Percentiles rank a stretch among this genome's conserved stretches.
Evolutionary conservation across 2,329 filamentous ascomycete species (phyloP).

Genomic region (Dactylella cylindrospora): DNA sequence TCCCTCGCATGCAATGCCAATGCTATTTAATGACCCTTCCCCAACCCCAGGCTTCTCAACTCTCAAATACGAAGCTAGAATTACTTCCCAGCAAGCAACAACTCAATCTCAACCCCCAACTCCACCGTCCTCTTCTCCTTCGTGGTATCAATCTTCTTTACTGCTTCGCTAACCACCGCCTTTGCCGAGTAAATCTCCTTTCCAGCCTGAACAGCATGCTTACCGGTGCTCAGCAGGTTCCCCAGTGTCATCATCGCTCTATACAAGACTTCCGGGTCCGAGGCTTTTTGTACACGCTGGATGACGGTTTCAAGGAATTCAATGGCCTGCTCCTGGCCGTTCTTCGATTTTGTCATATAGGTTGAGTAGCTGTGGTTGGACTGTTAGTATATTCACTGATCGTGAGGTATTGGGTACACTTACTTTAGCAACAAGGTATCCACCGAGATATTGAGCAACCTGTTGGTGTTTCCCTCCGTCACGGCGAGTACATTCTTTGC

Average conservation of each 20-base stretch:
- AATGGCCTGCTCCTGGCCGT: conserved; percentile 51
- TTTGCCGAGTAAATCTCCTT: conserved; percentile 54
- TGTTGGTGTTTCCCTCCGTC: conserved; percentile 61
- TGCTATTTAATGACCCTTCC: too few species aligned
- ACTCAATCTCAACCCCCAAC: conserved; percentile 29
- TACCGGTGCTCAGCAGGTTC: conserved; percentile 68
- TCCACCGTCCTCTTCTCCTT: conserved; percentile 56
- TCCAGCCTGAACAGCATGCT: conserved; percentile 54
- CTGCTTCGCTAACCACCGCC: conserved; percentile 54
- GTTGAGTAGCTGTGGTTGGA: conserved; percentile 63
- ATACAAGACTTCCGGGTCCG: conserved; percentile 80
- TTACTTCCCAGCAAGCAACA: conserved; percentile 11
- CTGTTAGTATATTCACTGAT: conserved; percentile 12
- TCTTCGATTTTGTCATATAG: conserved; percentile 59
- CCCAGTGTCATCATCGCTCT: conserved; percentile 79
- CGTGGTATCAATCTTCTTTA: conserved; percentile 52
- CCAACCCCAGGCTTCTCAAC: too few species aligned
- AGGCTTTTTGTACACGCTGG: conserved; percentile 65
- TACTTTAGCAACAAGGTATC: conserved; percentile 79
- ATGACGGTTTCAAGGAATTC: conserved; percentile 63
- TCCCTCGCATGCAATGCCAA: too few species aligned
- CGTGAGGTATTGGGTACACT: conserved; percentile 7
- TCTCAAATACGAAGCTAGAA: too few species aligned
- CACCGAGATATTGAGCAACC: conserved; percentile 78
- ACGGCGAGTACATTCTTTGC: conserved; percentile 65